These are phyloP conservation scores for Rosa rugosa DNA, from an alignment of 306 rosid species.

Conservation along the genomic window DNA sequence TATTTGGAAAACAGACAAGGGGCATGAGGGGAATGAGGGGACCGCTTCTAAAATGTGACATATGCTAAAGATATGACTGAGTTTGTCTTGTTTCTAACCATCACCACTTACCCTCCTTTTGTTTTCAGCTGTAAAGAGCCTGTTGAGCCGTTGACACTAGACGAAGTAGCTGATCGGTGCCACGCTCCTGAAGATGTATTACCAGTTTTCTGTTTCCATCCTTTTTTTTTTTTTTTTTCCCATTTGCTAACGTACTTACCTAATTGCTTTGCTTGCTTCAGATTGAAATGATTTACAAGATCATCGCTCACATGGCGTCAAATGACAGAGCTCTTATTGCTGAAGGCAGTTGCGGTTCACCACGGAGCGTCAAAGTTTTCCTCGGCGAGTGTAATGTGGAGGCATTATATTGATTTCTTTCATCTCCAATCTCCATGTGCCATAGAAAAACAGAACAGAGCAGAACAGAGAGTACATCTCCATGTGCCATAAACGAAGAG, in stretches of 20 bases:
- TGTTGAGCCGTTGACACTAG: slow-evolving; percentile 54
- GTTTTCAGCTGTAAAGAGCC: slow-evolving; percentile 67
- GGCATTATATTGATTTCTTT: slow-evolving; percentile 46
- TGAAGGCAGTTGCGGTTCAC: slow-evolving; percentile 90
- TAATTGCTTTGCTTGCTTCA: slow-evolving; percentile 23
- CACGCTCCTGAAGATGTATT: slow-evolving; percentile 79
- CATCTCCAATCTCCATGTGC: neutral
- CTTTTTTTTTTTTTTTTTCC: neutral
- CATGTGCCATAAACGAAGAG: neutral
- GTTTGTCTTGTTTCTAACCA: neutral
- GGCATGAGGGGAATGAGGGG: neutral
- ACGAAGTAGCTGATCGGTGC: slow-evolving; percentile 61
- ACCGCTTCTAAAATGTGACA: slow-evolving; percentile 10
- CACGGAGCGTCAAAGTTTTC: slow-evolving; percentile 80
- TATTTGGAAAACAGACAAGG: slow-evolving; percentile 13
- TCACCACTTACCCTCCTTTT: slow-evolving; percentile 7
- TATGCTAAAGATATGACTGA: neutral
- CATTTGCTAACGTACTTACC: slow-evolving; percentile 18
- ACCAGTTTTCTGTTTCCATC: neutral
- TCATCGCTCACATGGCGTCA: slow-evolving; percentile 85
- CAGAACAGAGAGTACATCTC: neutral
- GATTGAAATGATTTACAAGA: slow-evolving; percentile 91
- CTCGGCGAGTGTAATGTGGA: slow-evolving; percentile 74
- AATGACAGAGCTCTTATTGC: slow-evolving; percentile 91
- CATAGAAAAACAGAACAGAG: neutral